Base-by-base conservation (phyloP, 495 filamentous ascomycete species). In the Penicillium macrosclerotiorum region DNA sequence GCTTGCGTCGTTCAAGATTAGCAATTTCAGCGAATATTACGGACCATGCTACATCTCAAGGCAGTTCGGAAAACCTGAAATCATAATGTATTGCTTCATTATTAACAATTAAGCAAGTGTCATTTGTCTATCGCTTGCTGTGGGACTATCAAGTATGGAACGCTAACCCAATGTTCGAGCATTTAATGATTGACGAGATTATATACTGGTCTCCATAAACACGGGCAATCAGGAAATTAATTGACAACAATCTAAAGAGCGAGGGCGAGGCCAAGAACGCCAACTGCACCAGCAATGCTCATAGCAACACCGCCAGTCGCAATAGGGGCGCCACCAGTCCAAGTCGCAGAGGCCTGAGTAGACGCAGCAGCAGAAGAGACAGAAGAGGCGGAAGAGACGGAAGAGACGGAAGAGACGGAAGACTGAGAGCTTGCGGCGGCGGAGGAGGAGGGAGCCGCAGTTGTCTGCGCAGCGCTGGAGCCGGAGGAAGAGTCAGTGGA, bases 231-330 rank as follows among this genome's bases (percentile, higher is more conserved):
- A 37, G 24, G 24, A 8, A 24, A 3, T 11, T 27, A 27, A 27
- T 27, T 27, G 3, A 16, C 36, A 25, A 24, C 27, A 18, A 6
- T 24, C 35, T 49, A 63, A 22, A 63, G 49, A 25, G 56, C 59
- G 12, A 63, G 36, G n/a, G 50, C 59, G 29, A 63, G 39, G 34
- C 59, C 59, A 12, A 62, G 39, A 13, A 46, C 14, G 25, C 43
- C 43, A 38, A 18, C 43, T 1, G 25, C 43, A 23, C 52, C 55
- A 31, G 37, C 44, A 7, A 59, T 18, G 24, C 55, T 35, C 42
- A 59, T 42, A 3, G 55, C 55, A 27, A 59, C 37, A 52, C 43
- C 40, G 13, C 35, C 52, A 29, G 45, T 54, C 7, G 47, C 29
- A 22, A 49, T 32, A 22, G 43, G 34, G 4, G 59, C 42, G 25